Base-by-base conservation (phyloP, 129 eudicot species). In the Lactuca saligna region DNA sequence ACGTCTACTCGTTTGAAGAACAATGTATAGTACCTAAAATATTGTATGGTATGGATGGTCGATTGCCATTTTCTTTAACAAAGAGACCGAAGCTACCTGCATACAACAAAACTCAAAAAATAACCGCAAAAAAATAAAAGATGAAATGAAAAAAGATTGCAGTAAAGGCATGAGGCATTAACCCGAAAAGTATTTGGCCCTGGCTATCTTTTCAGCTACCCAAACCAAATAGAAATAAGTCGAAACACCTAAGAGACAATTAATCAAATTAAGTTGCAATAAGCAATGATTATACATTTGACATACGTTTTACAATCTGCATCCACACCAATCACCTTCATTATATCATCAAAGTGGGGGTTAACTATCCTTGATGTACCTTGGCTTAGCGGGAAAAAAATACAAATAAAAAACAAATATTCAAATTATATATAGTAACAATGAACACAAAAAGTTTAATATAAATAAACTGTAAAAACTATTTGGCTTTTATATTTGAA, bases 41-140 rank as follows among this genome's bases (percentile, higher is more conserved):
- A 93, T 85, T 31, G 96, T 89, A 67, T 93, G 98, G 77, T 93
- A 89, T 17, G 98, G 98, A 81, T 93, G 98, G 63, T 93, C 98
- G 15, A 93, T 78, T 54, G 98, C 79, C 91, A 93, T 84, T 82
- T 89, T 89, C 87, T 89, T 93, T 83, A 93, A 54, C 57, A 93
- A 92, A 77, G 96, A 89, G 79, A 80, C 86, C 86, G 89, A 79
- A 69, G 98, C 96, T 81, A 84, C 84, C 98, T 93, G 87, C 87
- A 86, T 33, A 63, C 11, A 66, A 14, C 50, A 63, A 49, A 38
- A 39, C 3, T 10, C 41, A 50, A 31, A 38, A 44, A 49, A 39
- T 51, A 68, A 14, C 29, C 61, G 29, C 5, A 39, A 16, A 60
- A 57, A 46, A 38, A 58, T 39, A 59, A 61, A 66, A 69, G 12